phyloP scores from a whole-genome alignment of 1,284 basidiomycete species.

The Wallemia hederae region DNA sequence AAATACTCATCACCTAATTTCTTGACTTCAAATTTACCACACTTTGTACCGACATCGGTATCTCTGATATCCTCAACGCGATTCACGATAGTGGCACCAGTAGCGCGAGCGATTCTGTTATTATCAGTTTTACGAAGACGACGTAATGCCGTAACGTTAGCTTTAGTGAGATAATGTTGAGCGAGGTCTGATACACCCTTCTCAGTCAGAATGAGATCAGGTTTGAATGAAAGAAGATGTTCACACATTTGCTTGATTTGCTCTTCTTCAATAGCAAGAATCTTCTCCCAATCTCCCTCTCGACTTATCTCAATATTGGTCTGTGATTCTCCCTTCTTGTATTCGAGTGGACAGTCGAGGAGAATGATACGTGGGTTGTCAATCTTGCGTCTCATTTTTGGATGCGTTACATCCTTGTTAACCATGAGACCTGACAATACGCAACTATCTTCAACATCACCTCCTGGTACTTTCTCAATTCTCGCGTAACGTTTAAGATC shows the following conservation, averaged over 20 bases:
- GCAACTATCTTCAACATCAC: slow-evolving; percentile 73
- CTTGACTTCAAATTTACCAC: slow-evolving; percentile 82
- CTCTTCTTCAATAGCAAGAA: slow-evolving; percentile 88
- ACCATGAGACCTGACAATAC: slow-evolving; percentile 82
- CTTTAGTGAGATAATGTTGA: slow-evolving; percentile 68
- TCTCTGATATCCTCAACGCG: slow-evolving; percentile 82
- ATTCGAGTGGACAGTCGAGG: slow-evolving; percentile 87
- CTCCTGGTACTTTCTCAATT: slow-evolving; percentile 89
- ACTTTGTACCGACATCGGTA: slow-evolving; percentile 64
- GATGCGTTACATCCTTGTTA: slow-evolving; percentile 97
- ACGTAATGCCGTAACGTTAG: slow-evolving; percentile 70
- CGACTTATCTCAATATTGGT: slow-evolving; percentile 96
- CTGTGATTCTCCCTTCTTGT: slow-evolving; percentile 96
- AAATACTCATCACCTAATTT: slow-evolving; percentile 99
- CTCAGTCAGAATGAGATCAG: slow-evolving; percentile 83
- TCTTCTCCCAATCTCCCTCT: slow-evolving; percentile 74
- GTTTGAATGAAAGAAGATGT: slow-evolving; percentile 73
- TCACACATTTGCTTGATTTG: slow-evolving; percentile 74
- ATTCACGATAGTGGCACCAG: slow-evolving; percentile 90
- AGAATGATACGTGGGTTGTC: slow-evolving; percentile 66
- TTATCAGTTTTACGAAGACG: slow-evolving; percentile 95
- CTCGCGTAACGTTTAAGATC: slow-evolving; percentile 95
- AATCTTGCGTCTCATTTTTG: slow-evolving; percentile 80
- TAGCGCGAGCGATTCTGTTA: slow-evolving; percentile 86
- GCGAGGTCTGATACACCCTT: slow-evolving; percentile 92